Evolutionary conservation across 2,329 filamentous ascomycete species (phyloP).

Genomic region (Pestalotiopsis sp.): DNA sequence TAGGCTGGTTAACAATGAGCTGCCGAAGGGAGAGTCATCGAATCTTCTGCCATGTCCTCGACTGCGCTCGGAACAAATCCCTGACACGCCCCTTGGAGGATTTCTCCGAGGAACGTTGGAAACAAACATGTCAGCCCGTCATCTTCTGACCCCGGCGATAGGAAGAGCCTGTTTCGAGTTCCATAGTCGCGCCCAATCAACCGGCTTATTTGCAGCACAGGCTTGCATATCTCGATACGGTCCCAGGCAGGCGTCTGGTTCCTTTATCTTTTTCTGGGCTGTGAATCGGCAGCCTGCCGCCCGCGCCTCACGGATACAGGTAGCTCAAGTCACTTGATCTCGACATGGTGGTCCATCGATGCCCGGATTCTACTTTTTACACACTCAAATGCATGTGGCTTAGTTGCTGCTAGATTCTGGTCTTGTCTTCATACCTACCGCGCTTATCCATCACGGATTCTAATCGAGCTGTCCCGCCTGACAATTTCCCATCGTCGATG

Average conservation of each 20-base stretch:
- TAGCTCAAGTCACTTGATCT: slow-evolving; percentile 5
- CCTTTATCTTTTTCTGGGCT: neutral
- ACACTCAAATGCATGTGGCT: neutral
- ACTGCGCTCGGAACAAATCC: neutral
- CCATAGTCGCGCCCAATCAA: neutral
- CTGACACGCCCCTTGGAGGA: no score
- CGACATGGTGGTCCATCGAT: neutral
- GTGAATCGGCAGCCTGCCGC: neutral
- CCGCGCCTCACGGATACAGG: slow-evolving; percentile 6
- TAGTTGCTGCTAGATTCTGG: neutral
- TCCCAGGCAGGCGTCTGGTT: neutral
- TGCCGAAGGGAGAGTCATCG: neutral
- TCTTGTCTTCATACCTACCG: neutral
- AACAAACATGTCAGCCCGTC: neutral
- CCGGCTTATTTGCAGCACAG: neutral
- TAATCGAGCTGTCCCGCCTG: no score
- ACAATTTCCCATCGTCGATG: no score
- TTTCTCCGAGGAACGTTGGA: neutral
- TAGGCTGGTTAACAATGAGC: no score
- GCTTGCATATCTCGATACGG: neutral
- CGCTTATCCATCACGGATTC: no score
- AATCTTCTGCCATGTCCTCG: neutral
- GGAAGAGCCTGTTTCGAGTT: neutral
- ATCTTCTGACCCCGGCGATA: neutral
- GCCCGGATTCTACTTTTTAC: neutral